Evolutionary conservation across 2,329 filamentous ascomycete species (phyloP).

Genomic region (Verticillium tricorpus): DNA sequence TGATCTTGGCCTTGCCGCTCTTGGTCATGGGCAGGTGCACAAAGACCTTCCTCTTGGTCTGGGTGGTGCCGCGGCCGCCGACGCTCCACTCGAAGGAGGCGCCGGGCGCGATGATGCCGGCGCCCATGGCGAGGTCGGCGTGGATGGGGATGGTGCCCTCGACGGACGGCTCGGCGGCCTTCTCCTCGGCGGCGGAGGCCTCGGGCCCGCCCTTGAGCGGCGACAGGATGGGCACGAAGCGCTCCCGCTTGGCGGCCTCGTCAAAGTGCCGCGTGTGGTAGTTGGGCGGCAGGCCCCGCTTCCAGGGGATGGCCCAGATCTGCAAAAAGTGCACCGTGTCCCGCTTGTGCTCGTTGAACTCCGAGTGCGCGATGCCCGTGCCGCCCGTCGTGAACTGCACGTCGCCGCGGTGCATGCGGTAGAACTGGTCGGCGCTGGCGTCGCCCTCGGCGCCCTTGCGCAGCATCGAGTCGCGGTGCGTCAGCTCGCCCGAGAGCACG

Average conservation of each 20-base stretch:
- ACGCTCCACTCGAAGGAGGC: slow-evolving; percentile 67
- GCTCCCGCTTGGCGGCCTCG: slow-evolving; percentile 67
- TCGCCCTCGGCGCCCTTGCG: slow-evolving; percentile 60
- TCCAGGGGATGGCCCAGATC: slow-evolving; percentile 83
- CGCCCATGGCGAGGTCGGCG: slow-evolving; percentile 79
- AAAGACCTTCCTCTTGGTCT: slow-evolving; percentile 66
- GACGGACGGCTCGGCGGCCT: slow-evolving; percentile 55
- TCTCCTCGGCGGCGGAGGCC: slow-evolving; percentile 59
- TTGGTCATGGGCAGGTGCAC: slow-evolving; percentile 79
- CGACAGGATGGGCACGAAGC: slow-evolving; percentile 71
- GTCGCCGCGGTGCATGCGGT: slow-evolving; percentile 69
- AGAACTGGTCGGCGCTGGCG: slow-evolving; percentile 58
- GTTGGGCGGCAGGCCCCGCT: slow-evolving; percentile 62
- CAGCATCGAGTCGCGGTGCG: slow-evolving; percentile 83
- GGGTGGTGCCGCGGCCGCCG: slow-evolving; percentile 51
- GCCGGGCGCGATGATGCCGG: slow-evolving; percentile 64
- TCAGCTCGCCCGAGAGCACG: slow-evolving; percentile 79
- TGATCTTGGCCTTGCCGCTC: slow-evolving; percentile 67
- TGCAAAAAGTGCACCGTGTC: slow-evolving; percentile 80
- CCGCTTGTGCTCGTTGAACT: slow-evolving; percentile 70
- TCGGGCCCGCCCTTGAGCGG: slow-evolving; percentile 63
- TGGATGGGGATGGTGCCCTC: slow-evolving; percentile 75
- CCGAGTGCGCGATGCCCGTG: slow-evolving; percentile 73
- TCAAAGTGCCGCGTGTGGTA: slow-evolving; percentile 73
- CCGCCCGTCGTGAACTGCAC: slow-evolving; percentile 91